Percentiles rank a stretch among this genome's conserved stretches.
These are phyloP conservation scores for Omphalotus guepiniiformis DNA, from an alignment of 768 basidiomycete species.

Conservation along the genomic window DNA sequence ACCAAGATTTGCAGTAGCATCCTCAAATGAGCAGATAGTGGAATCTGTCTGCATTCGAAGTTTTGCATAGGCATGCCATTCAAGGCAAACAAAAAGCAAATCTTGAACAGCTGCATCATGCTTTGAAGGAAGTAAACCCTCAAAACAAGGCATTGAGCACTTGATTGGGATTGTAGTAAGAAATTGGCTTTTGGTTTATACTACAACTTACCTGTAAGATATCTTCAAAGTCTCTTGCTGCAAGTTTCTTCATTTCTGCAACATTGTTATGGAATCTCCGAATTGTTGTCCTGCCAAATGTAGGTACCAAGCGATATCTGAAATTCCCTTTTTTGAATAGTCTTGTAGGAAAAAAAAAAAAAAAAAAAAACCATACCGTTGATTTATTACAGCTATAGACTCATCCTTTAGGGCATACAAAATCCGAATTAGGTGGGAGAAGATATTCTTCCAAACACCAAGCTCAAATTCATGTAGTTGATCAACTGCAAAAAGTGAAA, in stretches of 20 bases:
- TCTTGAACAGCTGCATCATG: slow-evolving; percentile 6
- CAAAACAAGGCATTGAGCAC: slow-evolving; percentile 31
- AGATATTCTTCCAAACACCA: slow-evolving; percentile 34
- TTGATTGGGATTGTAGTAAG: too few species aligned
- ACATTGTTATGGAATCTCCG: slow-evolving; percentile 24
- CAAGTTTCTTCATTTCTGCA: slow-evolving; percentile 22
- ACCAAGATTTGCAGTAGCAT: not conserved
- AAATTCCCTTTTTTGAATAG: not conserved
- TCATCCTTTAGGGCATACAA: slow-evolving; percentile 22
- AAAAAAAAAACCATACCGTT: slow-evolving; percentile 17
- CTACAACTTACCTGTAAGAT: slow-evolving; percentile 19
- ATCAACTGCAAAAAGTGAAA: slow-evolving; percentile 29
- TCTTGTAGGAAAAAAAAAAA: too few species aligned
- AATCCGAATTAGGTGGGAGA: slow-evolving; percentile 33
- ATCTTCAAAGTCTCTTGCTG: slow-evolving; percentile 32
- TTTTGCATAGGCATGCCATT: slow-evolving; percentile 19
- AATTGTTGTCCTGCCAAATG: slow-evolving; percentile 22
- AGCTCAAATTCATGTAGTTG: slow-evolving; percentile 36
- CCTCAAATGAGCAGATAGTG: slow-evolving; percentile 12
- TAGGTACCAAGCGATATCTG: slow-evolving; percentile 15
- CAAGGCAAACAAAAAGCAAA: slow-evolving; percentile 12
- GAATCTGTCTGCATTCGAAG: slow-evolving; percentile 16
- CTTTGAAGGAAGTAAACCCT: slow-evolving; percentile 22
- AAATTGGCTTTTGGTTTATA: not conserved
- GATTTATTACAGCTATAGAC: slow-evolving; percentile 25